Percentiles rank a stretch among this genome's conserved stretches.
phyloP scores from a whole-genome alignment of 2,329 filamentous ascomycete genomes.

The Elsinoe necatrix region DNA sequence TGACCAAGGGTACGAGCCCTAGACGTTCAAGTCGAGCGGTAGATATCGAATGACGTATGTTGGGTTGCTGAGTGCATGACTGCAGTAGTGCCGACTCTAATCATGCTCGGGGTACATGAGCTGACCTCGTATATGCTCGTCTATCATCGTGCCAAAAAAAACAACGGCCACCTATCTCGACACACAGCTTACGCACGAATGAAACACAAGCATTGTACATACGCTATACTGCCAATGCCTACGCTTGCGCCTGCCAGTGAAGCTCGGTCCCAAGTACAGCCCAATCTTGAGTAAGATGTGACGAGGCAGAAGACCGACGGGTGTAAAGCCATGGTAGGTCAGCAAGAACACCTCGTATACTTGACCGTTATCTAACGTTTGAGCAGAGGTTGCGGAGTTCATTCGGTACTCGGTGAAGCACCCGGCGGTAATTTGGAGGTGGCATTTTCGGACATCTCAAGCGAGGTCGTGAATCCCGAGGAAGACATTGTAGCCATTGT shows the following conservation, averaged over 20 bases:
- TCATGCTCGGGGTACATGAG: too few relatives aligned
- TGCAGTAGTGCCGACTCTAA: too few relatives aligned
- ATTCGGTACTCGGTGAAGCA: neutral
- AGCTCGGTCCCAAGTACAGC: neutral
- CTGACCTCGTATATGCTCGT: too few relatives aligned
- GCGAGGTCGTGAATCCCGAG: neutral
- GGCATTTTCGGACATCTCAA: neutral
- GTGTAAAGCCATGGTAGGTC: neutral
- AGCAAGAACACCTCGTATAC: neutral
- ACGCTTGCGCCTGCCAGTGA: neutral
- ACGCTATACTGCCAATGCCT: neutral
- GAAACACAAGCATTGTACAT: neutral
- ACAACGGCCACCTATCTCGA: neutral
- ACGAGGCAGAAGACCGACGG: neutral
- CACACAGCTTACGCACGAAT: neutral
- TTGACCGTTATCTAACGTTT: neutral
- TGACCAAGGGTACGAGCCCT: too few relatives aligned
- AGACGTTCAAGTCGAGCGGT: too few relatives aligned
- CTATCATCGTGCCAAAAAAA: too few relatives aligned
- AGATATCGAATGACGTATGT: too few relatives aligned
- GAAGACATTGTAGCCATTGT: too few relatives aligned
- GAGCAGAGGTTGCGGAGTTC: neutral
- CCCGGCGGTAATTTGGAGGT: neutral
- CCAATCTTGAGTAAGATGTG: neutral
- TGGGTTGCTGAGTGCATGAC: too few relatives aligned